Conservation (phyloP, 768 basidiomycete species). For the Phallus indusiatus region DNA sequence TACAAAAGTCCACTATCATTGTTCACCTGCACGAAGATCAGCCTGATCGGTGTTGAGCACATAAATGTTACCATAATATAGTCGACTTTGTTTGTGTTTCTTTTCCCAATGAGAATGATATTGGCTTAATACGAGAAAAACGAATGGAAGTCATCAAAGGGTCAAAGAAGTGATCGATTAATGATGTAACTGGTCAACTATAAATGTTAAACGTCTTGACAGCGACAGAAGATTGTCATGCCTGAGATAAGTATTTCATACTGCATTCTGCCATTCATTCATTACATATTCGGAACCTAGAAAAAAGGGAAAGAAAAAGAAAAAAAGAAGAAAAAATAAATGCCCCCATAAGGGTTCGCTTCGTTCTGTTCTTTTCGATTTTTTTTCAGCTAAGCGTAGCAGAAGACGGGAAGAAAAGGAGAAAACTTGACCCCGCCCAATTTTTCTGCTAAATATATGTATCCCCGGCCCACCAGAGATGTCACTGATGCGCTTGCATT, state of each 20-base stretch:
- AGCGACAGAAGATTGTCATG: slow-evolving; percentile 8
- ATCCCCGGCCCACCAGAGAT: neutral
- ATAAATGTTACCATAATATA: neutral
- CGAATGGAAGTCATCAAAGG: neutral
- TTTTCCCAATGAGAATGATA: neutral
- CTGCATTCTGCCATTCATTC: neutral
- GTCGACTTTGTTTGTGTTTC: neutral
- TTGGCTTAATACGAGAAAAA: neutral
- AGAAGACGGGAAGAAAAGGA: neutral
- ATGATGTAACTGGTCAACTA: slow-evolving; percentile 9
- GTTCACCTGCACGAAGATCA: neutral
- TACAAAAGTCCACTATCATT: no score
- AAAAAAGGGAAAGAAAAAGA: slow-evolving; percentile 1
- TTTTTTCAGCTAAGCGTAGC: slow-evolving; percentile 5
- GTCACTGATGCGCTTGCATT: slow-evolving; percentile 69
- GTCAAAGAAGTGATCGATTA: neutral
- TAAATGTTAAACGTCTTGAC: slow-evolving; percentile 9
- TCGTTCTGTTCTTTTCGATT: slow-evolving; percentile 7
- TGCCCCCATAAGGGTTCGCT: neutral
- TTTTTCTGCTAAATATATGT: neutral
- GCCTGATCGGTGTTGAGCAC: neutral
- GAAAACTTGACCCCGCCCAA: slow-evolving; percentile 5
- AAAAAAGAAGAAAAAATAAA: slow-evolving; percentile 3
- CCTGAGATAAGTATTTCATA: slow-evolving; percentile 7
- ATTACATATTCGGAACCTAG: slow-evolving; percentile 9